A percentile compares a stretch with the other conserved stretches of the same genome.
Conservation (phyloP, 1,139 yeast genomes). For the Kodamaea arcana region DNA sequence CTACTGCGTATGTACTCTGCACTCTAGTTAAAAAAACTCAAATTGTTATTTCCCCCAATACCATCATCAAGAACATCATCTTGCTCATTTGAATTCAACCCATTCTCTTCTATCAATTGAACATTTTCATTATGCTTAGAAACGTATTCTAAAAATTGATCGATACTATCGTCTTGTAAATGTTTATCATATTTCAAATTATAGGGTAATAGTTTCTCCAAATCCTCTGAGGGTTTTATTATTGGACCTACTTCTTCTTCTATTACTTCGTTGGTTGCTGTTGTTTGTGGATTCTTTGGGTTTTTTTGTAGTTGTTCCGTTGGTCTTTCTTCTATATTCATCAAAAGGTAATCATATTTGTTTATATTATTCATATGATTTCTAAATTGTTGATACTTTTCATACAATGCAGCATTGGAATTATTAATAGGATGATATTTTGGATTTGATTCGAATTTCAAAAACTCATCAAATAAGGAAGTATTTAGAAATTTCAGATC, state of each 20-base stretch:
- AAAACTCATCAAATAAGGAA: constrained; percentile 25
- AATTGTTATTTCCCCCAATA: constrained; percentile 15
- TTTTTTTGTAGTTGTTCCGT: not conserved
- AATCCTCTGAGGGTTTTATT: constrained; percentile 19
- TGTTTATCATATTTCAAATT: constrained; percentile 25
- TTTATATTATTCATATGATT: constrained; percentile 23
- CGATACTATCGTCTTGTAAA: constrained; percentile 24
- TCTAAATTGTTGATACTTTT: constrained; percentile 20
- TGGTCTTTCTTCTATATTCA: constrained; percentile 18
- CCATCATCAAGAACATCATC: constrained; percentile 12
- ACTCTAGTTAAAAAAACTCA: too few species aligned
- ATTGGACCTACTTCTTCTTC: constrained; percentile 10
- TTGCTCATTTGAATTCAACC: not conserved
- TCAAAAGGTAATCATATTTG: constrained; percentile 28
- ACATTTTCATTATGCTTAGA: constrained; percentile 7
- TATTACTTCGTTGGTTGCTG: constrained; percentile 8
- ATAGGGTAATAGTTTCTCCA: constrained; percentile 26
- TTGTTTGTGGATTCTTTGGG: constrained; percentile 5
- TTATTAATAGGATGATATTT: constrained; percentile 29
- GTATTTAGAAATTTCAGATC: constrained; percentile 36
- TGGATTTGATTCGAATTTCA: constrained; percentile 25
- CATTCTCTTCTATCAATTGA: constrained; percentile 4
- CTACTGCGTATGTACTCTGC: too few species aligned
- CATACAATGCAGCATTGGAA: constrained; percentile 10
- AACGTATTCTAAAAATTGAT: constrained; percentile 15